Conservation (phyloP, 108 stramenopile genomes). For the Cyclostephanos invisitatus region DNA sequence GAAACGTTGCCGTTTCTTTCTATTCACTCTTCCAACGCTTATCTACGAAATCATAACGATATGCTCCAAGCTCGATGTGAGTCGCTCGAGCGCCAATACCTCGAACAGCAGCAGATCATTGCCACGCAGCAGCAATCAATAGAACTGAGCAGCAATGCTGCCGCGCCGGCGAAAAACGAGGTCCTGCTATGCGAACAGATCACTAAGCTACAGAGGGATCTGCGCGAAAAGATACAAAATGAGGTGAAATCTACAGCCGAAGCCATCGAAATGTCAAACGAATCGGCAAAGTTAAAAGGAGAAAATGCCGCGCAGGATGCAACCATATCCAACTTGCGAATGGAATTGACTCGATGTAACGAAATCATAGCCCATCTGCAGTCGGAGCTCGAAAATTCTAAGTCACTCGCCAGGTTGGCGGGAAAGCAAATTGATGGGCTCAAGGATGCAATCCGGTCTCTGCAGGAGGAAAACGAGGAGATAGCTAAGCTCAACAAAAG, state of each 20-base stretch:
- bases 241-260: constrained; percentile 48
- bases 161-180: constrained; percentile 34
- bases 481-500: constrained; percentile 61
- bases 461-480: constrained; percentile 77
- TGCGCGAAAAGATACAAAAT: constrained; percentile 53
- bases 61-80: constrained; percentile 67
- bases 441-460: constrained; percentile 72
- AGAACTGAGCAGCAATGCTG: constrained; percentile 16
- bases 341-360: constrained; percentile 51
- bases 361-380: constrained; percentile 63
- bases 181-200: constrained; percentile 66
- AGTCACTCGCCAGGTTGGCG: constrained; percentile 65
- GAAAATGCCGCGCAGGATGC: constrained; percentile 49
- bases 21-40: constrained; percentile 68
- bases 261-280: constrained; percentile 52
- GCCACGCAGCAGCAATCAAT: constrained; percentile 35
- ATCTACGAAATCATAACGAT: constrained; percentile 63
- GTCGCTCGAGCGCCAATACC: constrained; percentile 63
- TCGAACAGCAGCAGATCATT: constrained; percentile 40
- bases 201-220: constrained; percentile 70
- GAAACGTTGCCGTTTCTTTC: constrained; percentile 78
- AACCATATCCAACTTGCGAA: constrained; percentile 51
- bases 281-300: constrained; percentile 53
- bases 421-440: constrained; percentile 82
- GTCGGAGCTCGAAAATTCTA: constrained; percentile 61